A percentile compares a stretch with the other conserved stretches of the same genome.
Conservation (phyloP, 306 rosid species). For the Cyamopsis tetragonoloba region DNA sequence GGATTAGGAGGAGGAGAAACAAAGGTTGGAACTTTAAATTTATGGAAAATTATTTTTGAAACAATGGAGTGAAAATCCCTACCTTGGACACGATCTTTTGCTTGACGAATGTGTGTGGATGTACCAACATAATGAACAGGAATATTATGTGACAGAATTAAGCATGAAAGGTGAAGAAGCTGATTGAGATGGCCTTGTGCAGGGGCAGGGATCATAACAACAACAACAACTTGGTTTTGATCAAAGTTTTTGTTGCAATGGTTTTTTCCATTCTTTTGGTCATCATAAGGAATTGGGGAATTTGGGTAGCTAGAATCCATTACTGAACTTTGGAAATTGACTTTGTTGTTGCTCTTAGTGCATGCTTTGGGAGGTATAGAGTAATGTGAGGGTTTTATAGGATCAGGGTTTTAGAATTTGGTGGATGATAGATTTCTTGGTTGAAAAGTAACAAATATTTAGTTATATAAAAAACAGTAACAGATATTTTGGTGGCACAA, state of each 20-base stretch:
- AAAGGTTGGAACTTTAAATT: constrained; percentile 38
- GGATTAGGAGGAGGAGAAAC: constrained; percentile 53
- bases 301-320: neutral
- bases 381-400: too few species aligned
- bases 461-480: too few species aligned
- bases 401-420: too few species aligned
- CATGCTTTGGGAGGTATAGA: too few species aligned
- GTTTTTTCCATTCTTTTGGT: constrained; percentile 1
- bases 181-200: constrained; percentile 83
- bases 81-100: constrained; percentile 43
- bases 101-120: constrained; percentile 50
- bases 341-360: too few species aligned
- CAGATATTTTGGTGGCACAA: too few species aligned
- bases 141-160: constrained; percentile 36
- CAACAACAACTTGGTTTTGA: constrained; percentile 36
- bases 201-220: constrained; percentile 48
- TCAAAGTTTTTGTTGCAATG: neutral
- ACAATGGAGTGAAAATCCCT: constrained; percentile 36
- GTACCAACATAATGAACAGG: constrained; percentile 54
- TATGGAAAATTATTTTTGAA: constrained; percentile 46
- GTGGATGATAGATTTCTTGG: too few species aligned
- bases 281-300: constrained; percentile 21
- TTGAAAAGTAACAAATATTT: too few species aligned
- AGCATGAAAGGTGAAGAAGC: constrained; percentile 59
- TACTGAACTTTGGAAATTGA: neutral